These are phyloP conservation scores for Coemansia sp. DNA, from an alignment of 192 early-diverging fungal species.

Conservation along the genomic window DNA sequence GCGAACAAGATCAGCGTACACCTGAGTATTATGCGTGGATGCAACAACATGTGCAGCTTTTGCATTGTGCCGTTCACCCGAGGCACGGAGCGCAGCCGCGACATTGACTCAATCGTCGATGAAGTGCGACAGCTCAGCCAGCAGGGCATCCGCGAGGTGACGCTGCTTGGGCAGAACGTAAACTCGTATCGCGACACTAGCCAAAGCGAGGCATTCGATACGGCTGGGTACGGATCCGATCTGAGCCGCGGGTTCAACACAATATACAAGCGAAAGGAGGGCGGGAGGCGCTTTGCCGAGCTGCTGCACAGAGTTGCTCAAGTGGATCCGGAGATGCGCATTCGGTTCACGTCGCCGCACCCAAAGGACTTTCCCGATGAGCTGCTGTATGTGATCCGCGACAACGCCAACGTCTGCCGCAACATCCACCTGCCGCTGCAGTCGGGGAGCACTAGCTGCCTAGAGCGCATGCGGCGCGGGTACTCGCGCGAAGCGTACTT, in stretches of 20 bases:
- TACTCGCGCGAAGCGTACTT: slow-evolving; percentile 71
- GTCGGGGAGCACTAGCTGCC: slow-evolving; percentile 63
- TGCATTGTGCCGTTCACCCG: slow-evolving; percentile 79
- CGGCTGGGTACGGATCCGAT: slow-evolving; percentile 45
- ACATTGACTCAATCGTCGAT: slow-evolving; percentile 65
- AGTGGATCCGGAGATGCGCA: slow-evolving; percentile 71
- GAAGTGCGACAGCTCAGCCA: slow-evolving; percentile 63
- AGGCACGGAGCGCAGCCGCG: slow-evolving; percentile 69
- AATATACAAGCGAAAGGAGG: slow-evolving; percentile 72
- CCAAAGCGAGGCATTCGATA: slow-evolving; percentile 53
- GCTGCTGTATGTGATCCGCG: slow-evolving; percentile 65
- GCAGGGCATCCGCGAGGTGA: slow-evolving; percentile 67
- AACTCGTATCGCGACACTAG: slow-evolving; percentile 75
- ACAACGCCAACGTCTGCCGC: slow-evolving; percentile 67
- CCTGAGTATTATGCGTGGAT: slow-evolving; percentile 74
- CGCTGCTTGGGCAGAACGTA: slow-evolving; percentile 77
- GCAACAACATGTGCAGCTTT: slow-evolving; percentile 82
- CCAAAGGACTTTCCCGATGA: slow-evolving; percentile 80
- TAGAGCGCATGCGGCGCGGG: slow-evolving; percentile 73
- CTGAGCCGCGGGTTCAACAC: slow-evolving; percentile 69
- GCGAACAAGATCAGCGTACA: slow-evolving; percentile 65
- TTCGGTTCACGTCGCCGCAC: slow-evolving; percentile 77
- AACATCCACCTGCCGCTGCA: slow-evolving; percentile 73
- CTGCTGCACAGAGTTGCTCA: slow-evolving; percentile 65
- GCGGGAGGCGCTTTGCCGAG: slow-evolving; percentile 72